These are phyloP conservation scores for Pistacia vera DNA, from an alignment of 345 rosid species.

Conservation along the genomic window DNA sequence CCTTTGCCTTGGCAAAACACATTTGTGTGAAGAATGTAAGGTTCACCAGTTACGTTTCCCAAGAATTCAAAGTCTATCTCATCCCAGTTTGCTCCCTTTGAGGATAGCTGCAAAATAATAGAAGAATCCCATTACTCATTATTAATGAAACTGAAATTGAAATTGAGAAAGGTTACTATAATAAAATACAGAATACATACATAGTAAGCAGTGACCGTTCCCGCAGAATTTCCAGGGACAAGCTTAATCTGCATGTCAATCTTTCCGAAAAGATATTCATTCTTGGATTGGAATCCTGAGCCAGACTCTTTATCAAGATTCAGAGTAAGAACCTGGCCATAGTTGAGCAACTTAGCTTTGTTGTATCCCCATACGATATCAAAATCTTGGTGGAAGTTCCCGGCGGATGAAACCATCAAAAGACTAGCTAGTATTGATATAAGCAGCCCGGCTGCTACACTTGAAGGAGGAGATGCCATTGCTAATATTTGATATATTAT, in stretches of 20 bases:
- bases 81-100: constrained; percentile 59
- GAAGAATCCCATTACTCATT: background rate
- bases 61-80: constrained; percentile 81
- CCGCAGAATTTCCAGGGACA: constrained; percentile 48
- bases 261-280: constrained; percentile 36
- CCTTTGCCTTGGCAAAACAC: constrained; percentile 70
- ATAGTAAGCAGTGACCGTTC: constrained; percentile 47
- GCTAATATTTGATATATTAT: background rate
- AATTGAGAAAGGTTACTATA: background rate
- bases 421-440: background rate
- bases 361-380: constrained; percentile 21
- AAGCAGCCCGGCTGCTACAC: background rate
- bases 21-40: constrained; percentile 69
- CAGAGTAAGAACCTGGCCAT: constrained; percentile 30
- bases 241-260: constrained; percentile 43
- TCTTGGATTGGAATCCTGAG: constrained; percentile 40
- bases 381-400: constrained; percentile 17
- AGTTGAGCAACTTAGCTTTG: constrained; percentile 27
- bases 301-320: constrained; percentile 36
- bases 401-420: constrained; percentile 10
- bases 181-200: constrained; percentile 13
- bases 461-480: constrained; percentile 5
- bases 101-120: constrained; percentile 33
- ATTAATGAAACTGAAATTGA: background rate
- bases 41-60: constrained; percentile 68